These are phyloP conservation scores for Termitomyces bulborhizus DNA, from an alignment of 768 basidiomycete genomes.

Conservation along the genomic window DNA sequence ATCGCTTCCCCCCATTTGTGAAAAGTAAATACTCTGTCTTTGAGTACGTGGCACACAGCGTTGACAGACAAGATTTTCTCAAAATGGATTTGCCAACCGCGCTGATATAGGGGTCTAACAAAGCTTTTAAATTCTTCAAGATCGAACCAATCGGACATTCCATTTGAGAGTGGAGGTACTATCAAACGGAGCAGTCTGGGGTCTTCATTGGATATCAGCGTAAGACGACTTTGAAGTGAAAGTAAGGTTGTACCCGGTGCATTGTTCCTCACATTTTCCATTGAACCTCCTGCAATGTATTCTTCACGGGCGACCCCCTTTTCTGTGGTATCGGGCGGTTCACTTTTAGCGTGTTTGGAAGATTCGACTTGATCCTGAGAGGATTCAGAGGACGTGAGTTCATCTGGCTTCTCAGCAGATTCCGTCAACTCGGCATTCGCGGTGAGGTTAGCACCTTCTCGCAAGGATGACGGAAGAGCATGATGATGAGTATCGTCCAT, in stretches of 20 bases:
- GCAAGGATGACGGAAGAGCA: no score
- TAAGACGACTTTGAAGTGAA: background rate
- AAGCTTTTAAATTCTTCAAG: slow-evolving; percentile 24
- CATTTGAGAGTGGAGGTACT: background rate
- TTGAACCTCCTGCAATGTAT: background rate
- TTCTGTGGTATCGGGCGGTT: background rate
- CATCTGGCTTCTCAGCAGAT: background rate
- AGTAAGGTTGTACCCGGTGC: background rate
- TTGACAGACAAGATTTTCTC: background rate
- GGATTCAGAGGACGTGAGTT: background rate
- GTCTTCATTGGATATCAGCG: background rate
- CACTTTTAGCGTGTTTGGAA: background rate
- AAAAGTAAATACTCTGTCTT: slow-evolving; percentile 14
- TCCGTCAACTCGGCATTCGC: no score
- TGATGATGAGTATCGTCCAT: no score
- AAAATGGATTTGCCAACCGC: slow-evolving; percentile 21
- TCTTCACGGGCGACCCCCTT: background rate
- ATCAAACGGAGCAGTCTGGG: slow-evolving; percentile 13
- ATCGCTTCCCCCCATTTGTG: slow-evolving; percentile 13
- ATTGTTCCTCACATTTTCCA: background rate
- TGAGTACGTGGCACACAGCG: slow-evolving; percentile 3
- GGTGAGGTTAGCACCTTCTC: no score
- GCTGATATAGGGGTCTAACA: slow-evolving; percentile 28
- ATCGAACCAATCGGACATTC: slow-evolving; percentile 18
- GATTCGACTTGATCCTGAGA: background rate